Conservation (phyloP, 768 basidiomycete species). For the Mycena maculata region DNA sequence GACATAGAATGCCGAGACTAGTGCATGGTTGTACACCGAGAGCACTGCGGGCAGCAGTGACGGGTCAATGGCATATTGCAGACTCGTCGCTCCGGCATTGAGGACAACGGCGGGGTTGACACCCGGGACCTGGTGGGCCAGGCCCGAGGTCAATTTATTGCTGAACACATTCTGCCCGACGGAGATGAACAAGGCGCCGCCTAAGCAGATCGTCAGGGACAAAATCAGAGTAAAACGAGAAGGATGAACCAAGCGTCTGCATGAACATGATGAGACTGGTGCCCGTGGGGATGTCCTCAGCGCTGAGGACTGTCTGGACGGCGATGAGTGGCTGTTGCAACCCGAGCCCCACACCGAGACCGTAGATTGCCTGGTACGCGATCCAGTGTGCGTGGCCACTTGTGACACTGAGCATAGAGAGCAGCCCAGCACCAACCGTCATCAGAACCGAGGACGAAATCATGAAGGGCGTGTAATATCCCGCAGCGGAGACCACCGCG, state of each 20-base stretch:
- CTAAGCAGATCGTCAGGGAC: not conserved
- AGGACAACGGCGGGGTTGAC: conserved; percentile 17
- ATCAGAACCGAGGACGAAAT: conserved; percentile 43
- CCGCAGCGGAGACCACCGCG: conserved; percentile 47
- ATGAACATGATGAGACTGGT: conserved; percentile 33
- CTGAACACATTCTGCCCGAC: conserved; percentile 34
- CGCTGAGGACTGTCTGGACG: conserved; percentile 31
- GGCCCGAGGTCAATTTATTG: conserved; percentile 1
- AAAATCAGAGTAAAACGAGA: not conserved
- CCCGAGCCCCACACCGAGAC: conserved; percentile 44
- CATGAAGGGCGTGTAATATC: conserved; percentile 49
- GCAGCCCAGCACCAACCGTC: conserved; percentile 48
- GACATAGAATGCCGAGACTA: conserved; percentile 1
- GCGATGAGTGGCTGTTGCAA: conserved; percentile 35
- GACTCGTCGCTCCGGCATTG: conserved; percentile 6
- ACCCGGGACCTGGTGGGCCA: not conserved
- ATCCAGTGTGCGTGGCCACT: conserved; percentile 36
- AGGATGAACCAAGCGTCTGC: conserved; percentile 19
- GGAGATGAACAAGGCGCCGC: conserved; percentile 33
- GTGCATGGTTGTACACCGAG: conserved; percentile 3
- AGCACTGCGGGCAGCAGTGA: conserved; percentile 1
- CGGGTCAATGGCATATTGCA: not conserved
- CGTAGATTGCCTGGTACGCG: conserved; percentile 40
- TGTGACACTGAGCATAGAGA: conserved; percentile 43
- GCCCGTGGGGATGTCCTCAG: conserved; percentile 27